Base-by-base conservation (phyloP, 495 filamentous ascomycete species). In the Neurospora sp. region DNA sequence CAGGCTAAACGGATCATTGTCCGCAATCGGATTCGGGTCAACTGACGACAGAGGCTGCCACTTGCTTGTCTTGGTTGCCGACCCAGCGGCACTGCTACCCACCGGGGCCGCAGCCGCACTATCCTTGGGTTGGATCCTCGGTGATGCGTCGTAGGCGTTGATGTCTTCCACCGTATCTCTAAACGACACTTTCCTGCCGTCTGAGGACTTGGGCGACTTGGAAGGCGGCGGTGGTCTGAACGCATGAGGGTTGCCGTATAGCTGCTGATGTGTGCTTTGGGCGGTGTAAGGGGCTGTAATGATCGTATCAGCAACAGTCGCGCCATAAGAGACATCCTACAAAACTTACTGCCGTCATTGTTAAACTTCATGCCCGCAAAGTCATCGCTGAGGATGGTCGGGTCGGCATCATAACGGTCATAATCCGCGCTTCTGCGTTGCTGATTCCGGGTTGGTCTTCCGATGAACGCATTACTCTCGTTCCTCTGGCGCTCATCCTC, bases 1-100 rank as follows among this genome's bases (percentile, higher is more conserved):
- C 11, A 99, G 88, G 77, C 93, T 97, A 82, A 99, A 99, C 0
- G 96, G 96, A 78, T 99, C 96, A 76, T 96, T 93, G 74, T 99
- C 95, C 11, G 88, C 89, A 62, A 95, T 90, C 40, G 96, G 96
- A 70, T 89, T 91, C 6, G 96, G 96, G 62, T 96, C 94, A 7
- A 97, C 89, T 1, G 91, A 89, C 39, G 93, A 92, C 71, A 99
- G 84, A 18, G 96, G 96, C 81, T 99, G 95, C 96, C 96, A 99
- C 84, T 99, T 99, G 86, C 92, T 96, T 16, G 88, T 83, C 83
- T 93, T 96, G 0, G 27, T 66, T 37, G 54, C 54, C 23, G 54
- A 66, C 78, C 84, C 86, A 35, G 82, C 80, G 54, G 69, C 69
- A 14, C 54, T 35, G 54, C 27, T 37, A 35, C 54, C 31, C 35